phyloP scores from a whole-genome alignment of 2,329 filamentous ascomycete genomes.

The Colletotrichum tropicale region DNA sequence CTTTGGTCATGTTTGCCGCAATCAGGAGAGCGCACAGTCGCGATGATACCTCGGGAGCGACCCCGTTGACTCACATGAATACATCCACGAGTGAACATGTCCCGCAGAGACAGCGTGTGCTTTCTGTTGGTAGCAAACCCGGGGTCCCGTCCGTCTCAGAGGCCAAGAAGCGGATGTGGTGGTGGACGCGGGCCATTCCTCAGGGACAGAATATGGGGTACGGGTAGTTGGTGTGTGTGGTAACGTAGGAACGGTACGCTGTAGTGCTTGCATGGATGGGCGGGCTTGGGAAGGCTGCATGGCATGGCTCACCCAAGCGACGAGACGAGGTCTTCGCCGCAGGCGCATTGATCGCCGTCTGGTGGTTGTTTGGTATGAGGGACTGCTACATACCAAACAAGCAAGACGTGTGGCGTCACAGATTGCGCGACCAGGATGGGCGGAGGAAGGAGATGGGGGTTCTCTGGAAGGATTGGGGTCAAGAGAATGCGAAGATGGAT shows the following conservation, averaged over 20 bases:
- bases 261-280: slow-evolving; percentile 4
- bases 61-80: background rate
- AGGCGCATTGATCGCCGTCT: slow-evolving; percentile 5
- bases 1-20: background rate
- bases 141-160: background rate
- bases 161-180: background rate
- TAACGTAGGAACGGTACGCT: background rate
- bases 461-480: background rate
- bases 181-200: background rate
- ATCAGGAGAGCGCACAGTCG: background rate
- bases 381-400: background rate
- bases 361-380: background rate
- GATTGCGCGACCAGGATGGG: background rate
- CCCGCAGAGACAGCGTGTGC: background rate
- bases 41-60: background rate
- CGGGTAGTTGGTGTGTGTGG: background rate
- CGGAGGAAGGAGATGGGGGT: background rate
- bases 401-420: slow-evolving; percentile 18
- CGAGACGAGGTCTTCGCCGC: background rate
- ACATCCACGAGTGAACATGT: background rate
- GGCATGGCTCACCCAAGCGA: background rate
- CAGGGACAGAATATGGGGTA: background rate
- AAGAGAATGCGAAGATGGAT: background rate
- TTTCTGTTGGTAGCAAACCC: background rate
- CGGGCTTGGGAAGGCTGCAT: background rate